Evolutionary conservation across 495 filamentous ascomycete genomes (phyloP).

Genomic region (Aspergillus taichungensis): DNA sequence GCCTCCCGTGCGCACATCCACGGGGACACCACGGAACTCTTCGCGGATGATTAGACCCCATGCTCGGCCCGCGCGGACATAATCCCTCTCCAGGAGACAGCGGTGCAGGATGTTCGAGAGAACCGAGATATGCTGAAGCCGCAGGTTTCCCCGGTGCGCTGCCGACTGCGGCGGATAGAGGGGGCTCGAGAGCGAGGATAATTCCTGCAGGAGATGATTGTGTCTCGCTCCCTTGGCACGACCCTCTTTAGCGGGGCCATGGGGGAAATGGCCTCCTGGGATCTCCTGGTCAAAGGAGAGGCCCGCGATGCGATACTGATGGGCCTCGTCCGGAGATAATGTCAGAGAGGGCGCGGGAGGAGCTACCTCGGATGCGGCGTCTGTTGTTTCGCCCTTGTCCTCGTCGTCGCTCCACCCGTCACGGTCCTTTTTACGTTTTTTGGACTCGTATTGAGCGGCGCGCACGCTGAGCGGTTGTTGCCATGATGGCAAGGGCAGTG

Average conservation of each 20-base stretch:
- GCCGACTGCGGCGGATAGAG: constrained; percentile 30
- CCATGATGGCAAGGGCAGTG: constrained; percentile 33
- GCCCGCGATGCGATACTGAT: constrained; percentile 41
- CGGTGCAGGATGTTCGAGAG: constrained; percentile 55
- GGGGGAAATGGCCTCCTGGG: constrained; percentile 37
- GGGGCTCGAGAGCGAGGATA: constrained; percentile 23
- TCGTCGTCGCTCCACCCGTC: constrained; percentile 20
- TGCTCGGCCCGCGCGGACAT: constrained; percentile 51
- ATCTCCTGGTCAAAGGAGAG: constrained; percentile 35
- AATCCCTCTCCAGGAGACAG: constrained; percentile 52
- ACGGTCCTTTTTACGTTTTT: constrained; percentile 28
- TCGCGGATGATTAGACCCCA: constrained; percentile 57
- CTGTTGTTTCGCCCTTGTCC: constrained; percentile 23
- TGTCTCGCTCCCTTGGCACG: constrained; percentile 5
- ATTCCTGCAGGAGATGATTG: constrained; percentile 11
- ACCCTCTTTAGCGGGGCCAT: constrained; percentile 18
- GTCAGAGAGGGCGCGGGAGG: constrained; percentile 19
- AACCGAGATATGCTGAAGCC: constrained; percentile 49
- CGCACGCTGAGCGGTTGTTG: constrained; percentile 28
- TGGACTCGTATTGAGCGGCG: constrained; percentile 28
- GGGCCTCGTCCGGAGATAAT: constrained; percentile 37
- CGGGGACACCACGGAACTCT: constrained; percentile 36
- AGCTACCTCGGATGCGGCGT: constrained; percentile 25
- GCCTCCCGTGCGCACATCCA: constrained; percentile 47
- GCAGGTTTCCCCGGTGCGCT: constrained; percentile 28